Percentiles rank a stretch among this genome's conserved stretches.
These are phyloP conservation scores for Fomitopsis betulina DNA, from an alignment of 1,284 basidiomycete species.

Conservation along the genomic window DNA sequence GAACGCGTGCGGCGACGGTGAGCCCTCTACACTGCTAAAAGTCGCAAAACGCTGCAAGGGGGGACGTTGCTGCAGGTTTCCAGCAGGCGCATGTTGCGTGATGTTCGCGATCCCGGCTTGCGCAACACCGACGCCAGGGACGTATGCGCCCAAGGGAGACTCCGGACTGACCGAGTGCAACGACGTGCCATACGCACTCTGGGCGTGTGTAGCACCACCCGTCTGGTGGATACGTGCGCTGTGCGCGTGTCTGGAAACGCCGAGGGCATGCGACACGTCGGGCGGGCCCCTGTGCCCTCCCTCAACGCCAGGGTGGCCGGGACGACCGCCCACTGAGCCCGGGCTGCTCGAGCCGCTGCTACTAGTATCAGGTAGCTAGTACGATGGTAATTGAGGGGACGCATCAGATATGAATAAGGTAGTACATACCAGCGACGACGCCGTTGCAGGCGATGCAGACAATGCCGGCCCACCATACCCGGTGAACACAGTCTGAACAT, in stretches of 20 bases:
- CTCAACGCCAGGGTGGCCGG: slow-evolving; percentile 12
- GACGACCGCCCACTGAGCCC: slow-evolving; percentile 12
- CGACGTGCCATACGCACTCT: slow-evolving; percentile 3
- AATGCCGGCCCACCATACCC: slow-evolving; percentile 8
- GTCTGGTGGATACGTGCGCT: neutral
- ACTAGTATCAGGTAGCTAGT: slow-evolving; percentile 7
- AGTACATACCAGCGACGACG: slow-evolving; percentile 11
- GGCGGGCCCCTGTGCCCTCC: slow-evolving; percentile 10
- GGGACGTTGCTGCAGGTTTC: slow-evolving; percentile 23
- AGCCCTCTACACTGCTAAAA: neutral
- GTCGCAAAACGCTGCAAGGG: slow-evolving; percentile 20
- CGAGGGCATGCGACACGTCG: slow-evolving; percentile 14
- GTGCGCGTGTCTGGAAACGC: slow-evolving; percentile 7
- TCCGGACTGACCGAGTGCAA: slow-evolving; percentile 10
- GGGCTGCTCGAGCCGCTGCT: slow-evolving; percentile 16
- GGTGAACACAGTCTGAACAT: slow-evolving; percentile 1
- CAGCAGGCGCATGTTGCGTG: slow-evolving; percentile 6
- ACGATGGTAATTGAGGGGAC: slow-evolving; percentile 7
- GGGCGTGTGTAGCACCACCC: neutral
- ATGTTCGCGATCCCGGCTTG: slow-evolving; percentile 18
- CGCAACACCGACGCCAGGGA: slow-evolving; percentile 24
- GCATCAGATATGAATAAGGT: slow-evolving; percentile 17
- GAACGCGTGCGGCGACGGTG: neutral
- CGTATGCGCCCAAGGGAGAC: slow-evolving; percentile 22
- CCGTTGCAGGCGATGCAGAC: slow-evolving; percentile 10